These are phyloP conservation scores for Rheum nobile DNA, from an alignment of 148 eudicot genomes.

Conservation along the genomic window DNA sequence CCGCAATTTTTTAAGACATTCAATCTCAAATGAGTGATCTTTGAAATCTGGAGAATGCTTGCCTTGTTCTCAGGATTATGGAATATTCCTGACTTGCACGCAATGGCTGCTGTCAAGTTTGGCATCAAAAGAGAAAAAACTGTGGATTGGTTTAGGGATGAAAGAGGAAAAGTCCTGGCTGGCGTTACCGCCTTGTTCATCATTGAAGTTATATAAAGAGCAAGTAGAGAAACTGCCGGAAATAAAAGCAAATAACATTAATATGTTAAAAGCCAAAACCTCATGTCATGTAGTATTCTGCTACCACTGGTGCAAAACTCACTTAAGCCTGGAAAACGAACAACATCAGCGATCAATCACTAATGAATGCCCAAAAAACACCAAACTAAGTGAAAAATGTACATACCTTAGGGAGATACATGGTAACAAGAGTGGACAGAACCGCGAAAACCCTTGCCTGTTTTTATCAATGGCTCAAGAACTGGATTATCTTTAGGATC, in stretches of 20 bases:
- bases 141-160: background rate
- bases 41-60: background rate
- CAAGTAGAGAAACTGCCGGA: background rate
- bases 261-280: constrained; percentile 31
- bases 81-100: background rate
- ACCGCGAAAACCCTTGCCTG: too few relatives aligned
- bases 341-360: too few relatives aligned
- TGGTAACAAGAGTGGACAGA: too few relatives aligned
- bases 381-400: too few relatives aligned
- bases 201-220: background rate
- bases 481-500: too few relatives aligned
- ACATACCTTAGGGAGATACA: too few relatives aligned
- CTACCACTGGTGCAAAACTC: constrained; percentile 12
- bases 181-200: background rate
- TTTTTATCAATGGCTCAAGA: too few relatives aligned
- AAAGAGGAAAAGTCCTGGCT: background rate
- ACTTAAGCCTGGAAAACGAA: too few relatives aligned
- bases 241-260: background rate
- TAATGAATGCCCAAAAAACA: too few relatives aligned
- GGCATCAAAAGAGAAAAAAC: constrained; percentile 1
- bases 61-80: background rate
- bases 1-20: too few relatives aligned
- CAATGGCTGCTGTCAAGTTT: background rate
- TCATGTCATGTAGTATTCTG: constrained; percentile 23
- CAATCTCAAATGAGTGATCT: background rate